phyloP scores from a whole-genome alignment of 148 eudicot genomes.

The Oxyria digyna region DNA sequence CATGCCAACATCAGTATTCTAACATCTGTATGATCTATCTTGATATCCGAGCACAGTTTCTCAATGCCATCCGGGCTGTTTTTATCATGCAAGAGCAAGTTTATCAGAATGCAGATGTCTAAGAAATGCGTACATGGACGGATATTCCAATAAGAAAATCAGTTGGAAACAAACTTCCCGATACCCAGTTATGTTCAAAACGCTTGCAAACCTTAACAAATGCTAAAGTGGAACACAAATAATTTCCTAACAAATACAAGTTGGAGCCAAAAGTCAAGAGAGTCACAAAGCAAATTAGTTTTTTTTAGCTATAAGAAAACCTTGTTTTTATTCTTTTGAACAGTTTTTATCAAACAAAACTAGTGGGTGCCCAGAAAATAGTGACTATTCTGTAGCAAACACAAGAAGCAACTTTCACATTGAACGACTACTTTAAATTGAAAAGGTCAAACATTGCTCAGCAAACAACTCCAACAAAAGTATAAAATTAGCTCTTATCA shows the following conservation, averaged over 20 bases:
- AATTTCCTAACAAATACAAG: not conserved
- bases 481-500: not conserved
- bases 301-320: not conserved
- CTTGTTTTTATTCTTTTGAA: not conserved
- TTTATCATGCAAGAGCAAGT: not conserved
- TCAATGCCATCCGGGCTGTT: constrained; percentile 92
- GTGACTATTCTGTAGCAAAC: not conserved
- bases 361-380: not conserved
- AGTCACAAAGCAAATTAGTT: not conserved
- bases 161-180: not conserved
- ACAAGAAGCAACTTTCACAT: not conserved
- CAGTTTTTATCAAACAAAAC: not conserved
- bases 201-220: not conserved
- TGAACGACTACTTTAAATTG: not conserved
- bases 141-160: not conserved
- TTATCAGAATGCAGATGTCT: not conserved
- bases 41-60: constrained; percentile 69
- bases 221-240: not conserved
- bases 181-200: not conserved
- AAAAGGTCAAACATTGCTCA: not conserved
- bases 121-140: not conserved
- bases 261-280: not conserved
- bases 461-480: not conserved
- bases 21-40: constrained; percentile 72
- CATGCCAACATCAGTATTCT: constrained; percentile 94